Evolutionary conservation across 2,329 filamentous ascomycete species (phyloP).

Genomic region (Sordariomycetes sp.): DNA sequence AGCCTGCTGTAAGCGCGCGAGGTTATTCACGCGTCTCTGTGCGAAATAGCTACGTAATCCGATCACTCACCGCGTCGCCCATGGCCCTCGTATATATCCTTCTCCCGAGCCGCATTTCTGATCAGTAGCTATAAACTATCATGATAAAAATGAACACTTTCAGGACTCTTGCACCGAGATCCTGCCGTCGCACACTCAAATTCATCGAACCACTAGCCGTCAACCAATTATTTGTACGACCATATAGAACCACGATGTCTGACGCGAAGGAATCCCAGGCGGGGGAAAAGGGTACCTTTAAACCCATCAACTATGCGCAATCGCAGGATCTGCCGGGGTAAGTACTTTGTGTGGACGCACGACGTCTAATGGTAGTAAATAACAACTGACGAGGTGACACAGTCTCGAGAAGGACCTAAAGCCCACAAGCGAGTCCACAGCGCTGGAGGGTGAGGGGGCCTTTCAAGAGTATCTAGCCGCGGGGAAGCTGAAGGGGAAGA

Average conservation of each 20-base stretch:
- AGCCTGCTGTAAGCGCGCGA: no score
- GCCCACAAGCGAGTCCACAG: constrained; percentile 24
- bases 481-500: constrained; percentile 33
- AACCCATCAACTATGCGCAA: constrained; percentile 19
- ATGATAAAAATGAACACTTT: no score
- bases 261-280: neutral
- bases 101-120: no score
- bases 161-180: no score
- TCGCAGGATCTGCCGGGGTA: constrained; percentile 23
- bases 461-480: constrained; percentile 26
- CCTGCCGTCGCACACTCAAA: neutral
- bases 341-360: neutral
- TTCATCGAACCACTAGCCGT: neutral
- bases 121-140: no score
- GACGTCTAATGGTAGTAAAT: neutral
- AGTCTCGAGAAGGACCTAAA: constrained; percentile 23
- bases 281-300: constrained; percentile 16
- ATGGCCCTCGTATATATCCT: no score
- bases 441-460: constrained; percentile 21
- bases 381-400: neutral
- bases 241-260: neutral
- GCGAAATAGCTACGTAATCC: no score
- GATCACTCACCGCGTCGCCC: no score
- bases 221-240: neutral
- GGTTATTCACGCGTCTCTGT: no score